Percentiles rank a stretch among this genome's conserved stretches.
Evolutionary conservation across 176 grass and related monocot genomes (phyloP).

Genomic region (Aegilops bicornis): DNA sequence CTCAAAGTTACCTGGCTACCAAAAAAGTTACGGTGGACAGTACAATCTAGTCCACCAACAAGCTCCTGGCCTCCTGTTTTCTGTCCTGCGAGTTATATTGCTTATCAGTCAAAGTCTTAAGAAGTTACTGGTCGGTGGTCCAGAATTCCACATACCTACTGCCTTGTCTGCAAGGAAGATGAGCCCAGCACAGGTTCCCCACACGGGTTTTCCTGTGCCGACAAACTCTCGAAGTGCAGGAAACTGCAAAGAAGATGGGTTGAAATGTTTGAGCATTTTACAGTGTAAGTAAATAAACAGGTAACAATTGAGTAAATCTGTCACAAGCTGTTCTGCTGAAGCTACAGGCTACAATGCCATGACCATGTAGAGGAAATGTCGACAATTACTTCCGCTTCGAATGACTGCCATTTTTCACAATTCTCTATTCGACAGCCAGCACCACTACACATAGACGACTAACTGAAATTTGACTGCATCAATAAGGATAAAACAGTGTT

Average conservation of each 20-base stretch:
- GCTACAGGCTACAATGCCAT: neutral
- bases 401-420: neutral
- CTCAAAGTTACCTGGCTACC: conserved; percentile 75
- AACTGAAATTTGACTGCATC: neutral
- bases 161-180: conserved; percentile 97
- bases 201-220: conserved; percentile 80
- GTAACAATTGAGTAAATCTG: neutral
- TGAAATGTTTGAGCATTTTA: neutral
- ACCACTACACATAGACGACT: neutral
- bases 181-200: conserved; percentile 97
- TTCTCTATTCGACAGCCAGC: neutral
- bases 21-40: conserved; percentile 93
- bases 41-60: conserved; percentile 92
- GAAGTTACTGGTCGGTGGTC: neutral
- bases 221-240: conserved; percentile 93
- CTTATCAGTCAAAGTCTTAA: neutral
- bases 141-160: conserved; percentile 59
- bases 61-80: conserved; percentile 88
- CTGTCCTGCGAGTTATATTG: conserved; percentile 47
- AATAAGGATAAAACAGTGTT: neutral
- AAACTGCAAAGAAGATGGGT: conserved; percentile 59
- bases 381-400: neutral
- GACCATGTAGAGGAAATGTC: neutral
- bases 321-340: neutral
- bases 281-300: neutral